Conservation (phyloP, 2,329 filamentous ascomycete species). For the Blumeria hordei region DNA sequence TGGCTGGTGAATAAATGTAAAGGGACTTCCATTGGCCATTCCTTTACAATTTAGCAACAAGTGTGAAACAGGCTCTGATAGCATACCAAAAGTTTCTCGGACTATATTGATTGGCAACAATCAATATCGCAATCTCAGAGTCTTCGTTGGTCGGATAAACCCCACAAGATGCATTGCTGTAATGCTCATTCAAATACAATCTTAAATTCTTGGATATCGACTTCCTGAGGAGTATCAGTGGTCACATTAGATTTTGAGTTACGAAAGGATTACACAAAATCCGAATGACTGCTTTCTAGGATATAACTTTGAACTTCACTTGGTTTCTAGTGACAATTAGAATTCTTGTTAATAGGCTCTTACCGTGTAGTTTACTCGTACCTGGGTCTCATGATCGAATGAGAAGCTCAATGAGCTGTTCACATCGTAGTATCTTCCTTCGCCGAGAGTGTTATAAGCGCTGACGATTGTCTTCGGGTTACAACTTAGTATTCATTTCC, state of each 20-base stretch:
- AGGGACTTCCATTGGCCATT: conserved; percentile 89
- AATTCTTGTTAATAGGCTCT: background rate
- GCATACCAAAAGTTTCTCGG: conserved; percentile 85
- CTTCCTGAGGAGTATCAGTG: conserved; percentile 28
- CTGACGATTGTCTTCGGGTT: conserved; percentile 48
- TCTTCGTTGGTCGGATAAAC: conserved; percentile 63
- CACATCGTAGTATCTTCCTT: conserved; percentile 70
- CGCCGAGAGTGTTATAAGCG: conserved; percentile 58
- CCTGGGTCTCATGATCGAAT: conserved; percentile 66
- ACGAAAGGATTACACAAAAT: conserved; percentile 44
- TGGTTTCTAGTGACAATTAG: conserved; percentile 37
- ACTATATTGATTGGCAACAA: conserved; percentile 92
- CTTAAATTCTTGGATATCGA: conserved; percentile 58
- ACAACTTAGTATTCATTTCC: conserved; percentile 5
- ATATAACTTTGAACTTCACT: conserved; percentile 59
- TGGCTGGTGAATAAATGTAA: conserved; percentile 52
- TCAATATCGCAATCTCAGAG: conserved; percentile 50
- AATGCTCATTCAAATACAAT: conserved; percentile 68
- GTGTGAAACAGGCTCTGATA: background rate
- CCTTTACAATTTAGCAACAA: conserved; percentile 22
- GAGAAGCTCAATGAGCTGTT: conserved; percentile 71
- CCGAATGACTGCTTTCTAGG: conserved; percentile 50
- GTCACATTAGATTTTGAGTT: background rate
- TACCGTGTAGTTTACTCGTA: conserved; percentile 13
- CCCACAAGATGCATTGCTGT: conserved; percentile 55